These are phyloP conservation scores for Emergomyces orientalis DNA, from an alignment of 2,329 filamentous ascomycete species.

Conservation along the genomic window DNA sequence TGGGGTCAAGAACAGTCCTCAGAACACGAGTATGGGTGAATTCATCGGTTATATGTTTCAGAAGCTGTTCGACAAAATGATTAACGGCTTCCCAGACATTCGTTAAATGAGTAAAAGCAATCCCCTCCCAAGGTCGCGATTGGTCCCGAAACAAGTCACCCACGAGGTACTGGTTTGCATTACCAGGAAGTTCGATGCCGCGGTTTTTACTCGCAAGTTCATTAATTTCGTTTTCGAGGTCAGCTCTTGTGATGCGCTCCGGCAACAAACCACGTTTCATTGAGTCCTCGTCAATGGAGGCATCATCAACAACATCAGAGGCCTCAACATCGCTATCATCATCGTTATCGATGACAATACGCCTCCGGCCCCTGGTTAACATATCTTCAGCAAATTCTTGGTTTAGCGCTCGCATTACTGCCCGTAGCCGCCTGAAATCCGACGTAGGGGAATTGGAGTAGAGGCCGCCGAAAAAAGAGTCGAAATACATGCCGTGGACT, in stretches of 20 bases:
- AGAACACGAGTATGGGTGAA: not conserved
- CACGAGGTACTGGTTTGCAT: conserved; percentile 50
- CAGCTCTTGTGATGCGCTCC: too few relatives aligned
- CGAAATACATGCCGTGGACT: conserved; percentile 27
- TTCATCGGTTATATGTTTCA: not conserved
- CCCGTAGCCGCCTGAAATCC: conserved; percentile 3
- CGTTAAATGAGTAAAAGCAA: conserved; percentile 19
- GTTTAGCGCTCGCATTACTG: conserved; percentile 14
- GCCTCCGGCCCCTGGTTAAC: conserved; percentile 34
- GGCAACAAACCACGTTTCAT: too few relatives aligned
- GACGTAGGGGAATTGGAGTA: not conserved
- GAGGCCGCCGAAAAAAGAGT: conserved; percentile 24
- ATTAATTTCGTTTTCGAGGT: not conserved
- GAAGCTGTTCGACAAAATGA: not conserved
- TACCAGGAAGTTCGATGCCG: conserved; percentile 50
- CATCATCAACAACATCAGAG: too few relatives aligned
- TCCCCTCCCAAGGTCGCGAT: conserved; percentile 43
- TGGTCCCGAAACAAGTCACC: conserved; percentile 53
- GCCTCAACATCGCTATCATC: not conserved
- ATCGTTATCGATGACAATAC: conserved; percentile 34
- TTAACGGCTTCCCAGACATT: not conserved
- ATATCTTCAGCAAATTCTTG: conserved; percentile 35
- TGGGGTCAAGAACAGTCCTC: not conserved
- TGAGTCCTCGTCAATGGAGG: not conserved
- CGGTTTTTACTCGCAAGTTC: conserved; percentile 34